Conservation (phyloP, 192 early-diverging fungal genomes). For the Rhizophlyctis rosea region DNA sequence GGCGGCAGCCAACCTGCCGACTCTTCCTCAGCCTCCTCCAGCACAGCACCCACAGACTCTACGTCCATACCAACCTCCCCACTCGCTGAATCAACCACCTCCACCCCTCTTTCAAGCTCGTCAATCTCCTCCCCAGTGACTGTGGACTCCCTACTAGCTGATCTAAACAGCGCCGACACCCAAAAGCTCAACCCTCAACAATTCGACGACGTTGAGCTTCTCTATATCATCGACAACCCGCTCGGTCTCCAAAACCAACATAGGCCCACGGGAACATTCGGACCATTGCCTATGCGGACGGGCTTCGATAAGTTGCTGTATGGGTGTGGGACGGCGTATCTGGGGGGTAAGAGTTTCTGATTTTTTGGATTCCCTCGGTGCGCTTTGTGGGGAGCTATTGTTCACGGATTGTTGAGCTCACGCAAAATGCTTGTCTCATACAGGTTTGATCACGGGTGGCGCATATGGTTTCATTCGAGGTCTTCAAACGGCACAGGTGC, state of each 20-base stretch:
- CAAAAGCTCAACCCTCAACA: conserved; percentile 20
- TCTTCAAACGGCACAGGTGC: conserved; percentile 43
- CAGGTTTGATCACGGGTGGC: conserved; percentile 39
- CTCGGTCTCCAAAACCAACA: conserved; percentile 30
- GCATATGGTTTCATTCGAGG: conserved; percentile 49
- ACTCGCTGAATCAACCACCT: conserved; percentile 15
- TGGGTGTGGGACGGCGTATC: conserved; percentile 51
- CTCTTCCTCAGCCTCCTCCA: not conserved
- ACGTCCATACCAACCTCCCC: conserved; percentile 4
- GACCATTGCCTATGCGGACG: conserved; percentile 57
- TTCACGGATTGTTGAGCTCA: too few species aligned
- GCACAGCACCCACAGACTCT: not conserved
- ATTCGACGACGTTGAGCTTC: conserved; percentile 42
- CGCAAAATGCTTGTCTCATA: too few species aligned
- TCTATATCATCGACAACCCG: conserved; percentile 54
- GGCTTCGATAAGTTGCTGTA: conserved; percentile 52
- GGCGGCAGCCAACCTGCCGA: conserved; percentile 10
- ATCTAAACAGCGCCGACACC: conserved; percentile 1
- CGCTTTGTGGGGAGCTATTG: too few species aligned
- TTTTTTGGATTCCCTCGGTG: not conserved
- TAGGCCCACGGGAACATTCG: conserved; percentile 40
- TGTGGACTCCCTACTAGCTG: conserved; percentile 11
- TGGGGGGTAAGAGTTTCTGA: conserved; percentile 37
- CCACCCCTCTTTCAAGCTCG: not conserved
- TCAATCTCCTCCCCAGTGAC: not conserved